Evolutionary conservation across 371 early-diverging fungal species (phyloP), one percentile per base, ranked within the genome.

Genomic region (Globomyces sp.): DNA sequence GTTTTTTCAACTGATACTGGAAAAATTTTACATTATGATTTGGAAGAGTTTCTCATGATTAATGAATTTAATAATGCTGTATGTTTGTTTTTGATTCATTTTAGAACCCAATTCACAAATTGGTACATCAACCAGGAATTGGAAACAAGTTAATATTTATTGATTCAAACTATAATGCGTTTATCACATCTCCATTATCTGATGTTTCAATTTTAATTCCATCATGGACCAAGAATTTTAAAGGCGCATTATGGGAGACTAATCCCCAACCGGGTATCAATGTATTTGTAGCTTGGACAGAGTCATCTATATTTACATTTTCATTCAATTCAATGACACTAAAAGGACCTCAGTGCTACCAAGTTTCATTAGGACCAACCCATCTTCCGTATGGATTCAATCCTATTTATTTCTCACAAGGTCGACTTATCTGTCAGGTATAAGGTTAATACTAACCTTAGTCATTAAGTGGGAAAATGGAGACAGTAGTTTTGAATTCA

Each of bases 221-320:
- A 1, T 57, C 72, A 34, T 65, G 73, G 58, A 67, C 79, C n/a
- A 62, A 74, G 72, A 64, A 45, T 46, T 41, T 44, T 0, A 8
- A 45, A 8, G 79, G 81, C 3, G 71, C 76, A 24, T 10, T 80
- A 6, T 81, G 81, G 81, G 24, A 24, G 24, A 24, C 24, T 24
- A 24, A 24, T 24, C 24, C 24, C 24, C 24, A 24, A 24, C 55
- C 66, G n/a, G 67, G 60, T 2, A 51, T 73, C 8, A 34, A 53
- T 6, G 67, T 78, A 10, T 81, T 81, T 63, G 68, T 79, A 36
- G 41, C 74, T 13, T 81, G 77, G 75, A 77, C 78, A 59, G 76
- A 78, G 55, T 63, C 65, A 37, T 67, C 60, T 52, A 69, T 78
- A 58, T 67, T 68, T 10, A 80, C 80, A 0, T 77, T 71, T 49